Percentiles rank a stretch among this genome's conserved stretches.
Conservation (phyloP, 2,329 filamentous ascomycete species). For the Cercospora canescens region DNA sequence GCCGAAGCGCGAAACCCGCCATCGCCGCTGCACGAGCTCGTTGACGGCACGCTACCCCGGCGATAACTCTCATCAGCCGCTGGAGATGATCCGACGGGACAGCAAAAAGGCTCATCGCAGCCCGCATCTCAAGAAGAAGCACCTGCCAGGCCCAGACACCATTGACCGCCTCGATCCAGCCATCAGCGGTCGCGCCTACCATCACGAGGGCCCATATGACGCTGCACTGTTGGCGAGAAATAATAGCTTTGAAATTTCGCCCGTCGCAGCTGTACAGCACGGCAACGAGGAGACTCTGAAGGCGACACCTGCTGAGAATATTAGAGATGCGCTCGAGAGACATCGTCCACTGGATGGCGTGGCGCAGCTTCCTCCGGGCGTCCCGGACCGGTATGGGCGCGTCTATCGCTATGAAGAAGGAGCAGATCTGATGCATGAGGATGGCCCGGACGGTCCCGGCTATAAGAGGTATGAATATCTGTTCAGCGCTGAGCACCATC, state of each 20-base stretch:
- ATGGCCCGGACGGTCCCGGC: slow-evolving; percentile 65
- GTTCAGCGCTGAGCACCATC: background rate
- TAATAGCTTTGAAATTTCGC: slow-evolving; percentile 57
- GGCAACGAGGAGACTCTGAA: slow-evolving; percentile 75
- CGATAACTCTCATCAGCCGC: slow-evolving; percentile 64
- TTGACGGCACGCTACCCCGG: slow-evolving; percentile 62
- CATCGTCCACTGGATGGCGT: slow-evolving; percentile 82
- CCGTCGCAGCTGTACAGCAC: slow-evolving; percentile 72
- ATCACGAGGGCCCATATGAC: slow-evolving; percentile 90
- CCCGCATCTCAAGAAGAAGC: slow-evolving; percentile 65
- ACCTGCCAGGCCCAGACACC: slow-evolving; percentile 68
- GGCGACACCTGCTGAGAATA: slow-evolving; percentile 77
- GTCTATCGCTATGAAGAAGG: slow-evolving; percentile 80
- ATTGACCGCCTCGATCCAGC: slow-evolving; percentile 78
- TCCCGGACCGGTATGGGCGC: slow-evolving; percentile 66
- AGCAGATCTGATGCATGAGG: slow-evolving; percentile 79
- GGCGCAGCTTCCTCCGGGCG: slow-evolving; percentile 73
- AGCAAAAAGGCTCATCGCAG: slow-evolving; percentile 65
- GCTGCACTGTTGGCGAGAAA: slow-evolving; percentile 77
- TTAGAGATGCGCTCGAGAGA: slow-evolving; percentile 69
- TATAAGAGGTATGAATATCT: slow-evolving; percentile 70
- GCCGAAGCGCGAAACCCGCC: slow-evolving; percentile 14
- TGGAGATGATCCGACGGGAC: slow-evolving; percentile 66
- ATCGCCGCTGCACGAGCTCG: slow-evolving; percentile 52
- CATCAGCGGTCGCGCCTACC: slow-evolving; percentile 67